Evolutionary conservation across 1,284 basidiomycete species (phyloP), one percentile per base, ranked within the genome.

Genomic region (Anthracocystis walkeri): DNA sequence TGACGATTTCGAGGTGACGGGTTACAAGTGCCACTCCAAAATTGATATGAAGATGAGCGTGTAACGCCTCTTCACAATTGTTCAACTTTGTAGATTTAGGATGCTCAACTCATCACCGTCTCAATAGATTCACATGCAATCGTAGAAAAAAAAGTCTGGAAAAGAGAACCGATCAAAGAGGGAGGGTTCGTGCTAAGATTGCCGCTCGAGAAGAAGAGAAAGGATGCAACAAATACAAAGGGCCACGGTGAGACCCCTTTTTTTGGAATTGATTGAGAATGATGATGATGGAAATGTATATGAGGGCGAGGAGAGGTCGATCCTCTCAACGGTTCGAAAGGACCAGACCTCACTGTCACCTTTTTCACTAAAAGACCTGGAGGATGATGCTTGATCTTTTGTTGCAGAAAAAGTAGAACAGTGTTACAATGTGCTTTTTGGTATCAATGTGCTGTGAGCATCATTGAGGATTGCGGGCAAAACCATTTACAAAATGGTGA

Each of bases 11-110:
- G 88, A 91, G 46, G 90, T 99, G 10, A 91, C 92, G 65, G 92
- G 92, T 0, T 99, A 99, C 84, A 89, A 92, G 72, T 92, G 93
- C 12, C 90, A 94, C 84, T 91, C 91, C 7, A 89, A 90, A 77
- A 94, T 99, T 81, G 89, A 93, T 57, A 98, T 99, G 96, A 95
- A 95, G 88, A 98, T 98, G 96, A 95, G 93, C 85, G 93, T 97
- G 42, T 94, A 88, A 27, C 7, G 23, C 6, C 6, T 38, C 35
- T 1, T 38, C n/a, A n/a, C n/a, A n/a, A n/a, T n/a, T n/a, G n/a
- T 3, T 16, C 35, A 14, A 38, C 35, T 11, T 2, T 33, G 35
- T 14, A 38, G 12, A 38, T 38, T 16, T 38, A 14, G 45, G 31
- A 56, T 55, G 48, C 48, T 56, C 48, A 51, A 48, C 46, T n/a